Conservation (phyloP, 1,284 basidiomycete genomes). For the Baeospora myosura region DNA sequence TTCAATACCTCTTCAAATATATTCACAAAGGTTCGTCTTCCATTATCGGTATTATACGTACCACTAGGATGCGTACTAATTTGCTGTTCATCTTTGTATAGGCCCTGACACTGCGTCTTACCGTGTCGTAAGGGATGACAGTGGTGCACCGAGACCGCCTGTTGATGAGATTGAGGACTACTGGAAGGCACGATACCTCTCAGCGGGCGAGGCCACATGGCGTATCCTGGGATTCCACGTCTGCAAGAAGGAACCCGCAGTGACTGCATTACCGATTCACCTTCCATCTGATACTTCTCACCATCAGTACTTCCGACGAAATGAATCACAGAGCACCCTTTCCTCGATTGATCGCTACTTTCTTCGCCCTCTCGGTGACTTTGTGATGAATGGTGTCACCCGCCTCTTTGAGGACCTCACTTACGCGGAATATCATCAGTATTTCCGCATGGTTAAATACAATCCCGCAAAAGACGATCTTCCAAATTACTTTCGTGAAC, state of each 20-base stretch:
- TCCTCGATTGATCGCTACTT: constrained; percentile 25
- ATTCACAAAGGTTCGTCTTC: too few relatives aligned
- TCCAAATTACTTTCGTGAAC: constrained; percentile 10
- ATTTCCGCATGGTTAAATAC: constrained; percentile 15
- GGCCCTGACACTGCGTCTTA: too few relatives aligned
- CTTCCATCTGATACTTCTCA: too few relatives aligned
- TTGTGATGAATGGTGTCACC: constrained; percentile 1
- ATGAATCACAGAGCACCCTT: constrained; percentile 11
- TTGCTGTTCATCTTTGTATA: too few relatives aligned
- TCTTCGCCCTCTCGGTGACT: constrained; percentile 16
- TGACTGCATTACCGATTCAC: constrained; percentile 26
- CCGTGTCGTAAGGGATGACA: too few relatives aligned
- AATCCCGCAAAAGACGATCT: neutral
- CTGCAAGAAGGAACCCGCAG: constrained; percentile 24
- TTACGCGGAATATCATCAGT: constrained; percentile 19
- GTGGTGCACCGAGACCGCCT: too few relatives aligned
- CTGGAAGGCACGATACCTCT: constrained; percentile 25
- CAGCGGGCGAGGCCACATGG: constrained; percentile 28
- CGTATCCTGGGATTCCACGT: constrained; percentile 27
- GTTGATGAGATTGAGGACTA: constrained; percentile 29
- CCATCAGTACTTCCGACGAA: constrained; percentile 15
- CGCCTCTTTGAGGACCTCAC: constrained; percentile 15
- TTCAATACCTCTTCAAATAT: too few relatives aligned
- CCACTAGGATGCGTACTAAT: too few relatives aligned
- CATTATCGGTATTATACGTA: too few relatives aligned